Evolutionary conservation across 139 green algal genomes (phyloP).

Genomic region (Medakamo hakoo): DNA sequence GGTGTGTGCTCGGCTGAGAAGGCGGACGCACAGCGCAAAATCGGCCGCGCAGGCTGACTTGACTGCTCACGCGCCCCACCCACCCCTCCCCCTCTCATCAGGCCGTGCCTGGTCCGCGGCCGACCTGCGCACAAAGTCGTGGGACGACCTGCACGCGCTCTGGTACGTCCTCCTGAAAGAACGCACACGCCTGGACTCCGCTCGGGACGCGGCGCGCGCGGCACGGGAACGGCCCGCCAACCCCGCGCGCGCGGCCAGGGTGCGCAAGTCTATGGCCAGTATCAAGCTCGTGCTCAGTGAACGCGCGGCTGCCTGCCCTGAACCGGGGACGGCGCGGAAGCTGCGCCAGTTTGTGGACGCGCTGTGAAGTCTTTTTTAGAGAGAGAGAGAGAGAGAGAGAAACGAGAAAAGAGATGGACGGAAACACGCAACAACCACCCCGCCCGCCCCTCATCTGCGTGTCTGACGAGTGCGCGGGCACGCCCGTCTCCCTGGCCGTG

Average conservation of each 20-base stretch:
- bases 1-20: neutral
- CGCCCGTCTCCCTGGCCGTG: neutral
- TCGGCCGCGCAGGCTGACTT: neutral
- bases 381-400: neutral
- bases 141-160: slow-evolving; percentile 28
- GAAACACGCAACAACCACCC: neutral
- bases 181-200: slow-evolving; percentile 14
- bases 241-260: slow-evolving; percentile 3
- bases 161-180: slow-evolving; percentile 24
- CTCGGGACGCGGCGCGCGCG: neutral
- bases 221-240: slow-evolving; percentile 1
- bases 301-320: slow-evolving; percentile 1
- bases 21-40: neutral
- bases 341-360: slow-evolving; percentile 10
- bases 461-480: neutral
- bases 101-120: slow-evolving; percentile 12
- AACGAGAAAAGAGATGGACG: neutral
- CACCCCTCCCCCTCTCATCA: neutral
- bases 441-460: neutral
- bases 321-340: neutral
- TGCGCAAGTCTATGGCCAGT: slow-evolving; percentile 13
- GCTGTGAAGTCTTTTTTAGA: too few species aligned
- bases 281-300: slow-evolving; percentile 16
- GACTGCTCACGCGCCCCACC: neutral
- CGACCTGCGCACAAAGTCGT: slow-evolving; percentile 21